These are phyloP conservation scores for Lyophyllum semitale DNA, from an alignment of 768 basidiomycete species.

Conservation along the genomic window DNA sequence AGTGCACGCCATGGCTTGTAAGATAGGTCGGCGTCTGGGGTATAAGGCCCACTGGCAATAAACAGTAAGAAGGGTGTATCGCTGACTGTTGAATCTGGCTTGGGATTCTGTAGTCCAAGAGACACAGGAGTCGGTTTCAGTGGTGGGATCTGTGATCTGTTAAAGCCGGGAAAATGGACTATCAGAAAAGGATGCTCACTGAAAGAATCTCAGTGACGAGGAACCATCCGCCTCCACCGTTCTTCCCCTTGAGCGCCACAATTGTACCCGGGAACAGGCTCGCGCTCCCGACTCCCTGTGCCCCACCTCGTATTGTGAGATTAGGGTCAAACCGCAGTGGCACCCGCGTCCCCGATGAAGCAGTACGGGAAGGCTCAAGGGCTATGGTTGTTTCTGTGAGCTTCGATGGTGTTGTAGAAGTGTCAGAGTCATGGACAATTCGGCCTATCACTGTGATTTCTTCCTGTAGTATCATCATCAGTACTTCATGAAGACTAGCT, in stretches of 20 bases:
- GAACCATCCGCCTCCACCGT: constrained; percentile 90
- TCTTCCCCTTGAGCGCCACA: constrained; percentile 82
- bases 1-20: constrained; percentile 74
- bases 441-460: constrained; percentile 73
- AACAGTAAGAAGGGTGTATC: constrained; percentile 61
- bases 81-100: constrained; percentile 39
- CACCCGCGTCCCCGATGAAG: constrained; percentile 66
- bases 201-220: constrained; percentile 78
- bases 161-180: background rate
- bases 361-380: constrained; percentile 83
- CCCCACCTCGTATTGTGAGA: constrained; percentile 65
- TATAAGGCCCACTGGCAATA: constrained; percentile 87
- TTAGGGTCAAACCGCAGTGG: constrained; percentile 69
- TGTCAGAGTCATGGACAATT: constrained; percentile 70
- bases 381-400: constrained; percentile 73
- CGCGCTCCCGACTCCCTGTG: constrained; percentile 61
- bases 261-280: constrained; percentile 90
- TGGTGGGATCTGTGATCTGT: constrained; percentile 59
- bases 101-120: constrained; percentile 26
- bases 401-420: constrained; percentile 53
- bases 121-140: constrained; percentile 41
- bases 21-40: constrained; percentile 71
- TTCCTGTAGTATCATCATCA: constrained; percentile 41
- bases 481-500: background rate
- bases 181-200: constrained; percentile 47